phyloP scores from a whole-genome alignment of 1,284 basidiomycete genomes.

The Tremellales sp. region DNA sequence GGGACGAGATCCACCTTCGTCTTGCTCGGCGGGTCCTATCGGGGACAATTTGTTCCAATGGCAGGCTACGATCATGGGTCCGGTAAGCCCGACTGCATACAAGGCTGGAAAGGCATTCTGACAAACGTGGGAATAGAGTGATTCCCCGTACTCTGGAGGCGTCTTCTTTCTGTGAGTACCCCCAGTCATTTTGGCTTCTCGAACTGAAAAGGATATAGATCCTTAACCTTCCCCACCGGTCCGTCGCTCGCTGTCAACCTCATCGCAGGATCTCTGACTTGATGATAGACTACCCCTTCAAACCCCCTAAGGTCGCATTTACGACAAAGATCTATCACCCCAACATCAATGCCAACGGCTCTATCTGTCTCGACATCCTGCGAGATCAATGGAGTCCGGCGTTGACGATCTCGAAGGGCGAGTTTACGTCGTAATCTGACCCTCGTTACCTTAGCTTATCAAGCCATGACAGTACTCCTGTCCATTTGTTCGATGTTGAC shows the following conservation, averaged over 20 bases:
- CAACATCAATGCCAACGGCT: constrained; percentile 68
- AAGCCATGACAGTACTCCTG: constrained; percentile 62
- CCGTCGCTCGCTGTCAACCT: neutral
- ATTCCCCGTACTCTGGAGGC: constrained; percentile 92
- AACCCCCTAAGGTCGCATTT: constrained; percentile 99
- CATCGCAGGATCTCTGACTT: neutral
- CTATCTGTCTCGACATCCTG: constrained; percentile 96
- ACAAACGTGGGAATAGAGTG: constrained; percentile 57
- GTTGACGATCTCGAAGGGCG: constrained; percentile 96
- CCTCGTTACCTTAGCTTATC: neutral
- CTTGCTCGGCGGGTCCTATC: constrained; percentile 92
- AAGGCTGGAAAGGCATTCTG: constrained; percentile 7
- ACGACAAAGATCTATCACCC: constrained; percentile 74
- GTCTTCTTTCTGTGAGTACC: constrained; percentile 79
- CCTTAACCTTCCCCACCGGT: constrained; percentile 51
- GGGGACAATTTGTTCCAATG: constrained; percentile 97
- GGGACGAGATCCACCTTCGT: constrained; percentile 92
- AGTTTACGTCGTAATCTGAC: constrained; percentile 23
- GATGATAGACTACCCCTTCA: constrained; percentile 86
- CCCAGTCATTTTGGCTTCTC: neutral
- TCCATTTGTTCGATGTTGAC: constrained; percentile 97
- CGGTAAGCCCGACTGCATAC: constrained; percentile 57
- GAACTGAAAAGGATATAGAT: constrained; percentile 20
- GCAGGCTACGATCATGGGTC: constrained; percentile 98
- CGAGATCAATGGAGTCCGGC: constrained; percentile 98